A percentile compares a stretch with the other conserved stretches of the same genome.
Evolutionary conservation across 225 moss, liverwort and hornwort species (phyloP).

Genomic region (Physcomitrellopsis africana): DNA sequence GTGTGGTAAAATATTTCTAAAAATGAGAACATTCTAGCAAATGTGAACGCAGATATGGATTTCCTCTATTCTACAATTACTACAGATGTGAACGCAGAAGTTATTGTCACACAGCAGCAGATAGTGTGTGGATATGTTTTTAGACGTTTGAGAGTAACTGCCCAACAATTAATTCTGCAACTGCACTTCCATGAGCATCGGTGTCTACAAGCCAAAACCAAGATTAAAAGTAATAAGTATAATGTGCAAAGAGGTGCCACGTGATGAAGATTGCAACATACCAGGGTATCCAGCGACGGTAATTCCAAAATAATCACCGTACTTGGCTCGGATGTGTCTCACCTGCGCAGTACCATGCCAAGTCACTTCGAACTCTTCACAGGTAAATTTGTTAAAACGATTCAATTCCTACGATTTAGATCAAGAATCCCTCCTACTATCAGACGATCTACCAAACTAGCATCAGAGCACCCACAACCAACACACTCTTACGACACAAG

Average conservation of each 20-base stretch:
- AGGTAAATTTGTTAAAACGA: background rate
- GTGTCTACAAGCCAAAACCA: background rate
- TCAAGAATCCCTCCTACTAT: background rate
- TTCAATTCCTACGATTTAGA: background rate
- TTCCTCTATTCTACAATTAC: too few species aligned
- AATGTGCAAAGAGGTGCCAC: background rate
- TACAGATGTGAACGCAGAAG: slow-evolving; percentile 45
- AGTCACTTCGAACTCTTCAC: background rate
- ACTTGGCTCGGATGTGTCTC: slow-evolving; percentile 75
- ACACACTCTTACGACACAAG: too few species aligned
- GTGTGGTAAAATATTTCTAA: background rate
- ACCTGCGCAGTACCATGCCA: slow-evolving; percentile 50
- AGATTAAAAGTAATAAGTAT: background rate
- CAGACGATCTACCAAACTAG: background rate
- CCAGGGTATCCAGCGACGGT: slow-evolving; percentile 99
- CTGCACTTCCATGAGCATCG: background rate
- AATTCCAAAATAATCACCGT: slow-evolving; percentile 92
- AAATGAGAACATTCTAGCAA: background rate
- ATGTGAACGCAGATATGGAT: too few species aligned
- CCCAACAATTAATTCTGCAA: slow-evolving; percentile 16
- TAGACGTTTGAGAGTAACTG: slow-evolving; percentile 39
- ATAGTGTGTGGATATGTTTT: slow-evolving; percentile 43
- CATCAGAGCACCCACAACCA: background rate
- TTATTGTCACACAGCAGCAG: slow-evolving; percentile 52
- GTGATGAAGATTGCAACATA: slow-evolving; percentile 23